Evolutionary conservation across 2,329 filamentous ascomycete species (phyloP), one percentile per base, ranked within the genome.

Genomic region (Coniella lustricola): DNA sequence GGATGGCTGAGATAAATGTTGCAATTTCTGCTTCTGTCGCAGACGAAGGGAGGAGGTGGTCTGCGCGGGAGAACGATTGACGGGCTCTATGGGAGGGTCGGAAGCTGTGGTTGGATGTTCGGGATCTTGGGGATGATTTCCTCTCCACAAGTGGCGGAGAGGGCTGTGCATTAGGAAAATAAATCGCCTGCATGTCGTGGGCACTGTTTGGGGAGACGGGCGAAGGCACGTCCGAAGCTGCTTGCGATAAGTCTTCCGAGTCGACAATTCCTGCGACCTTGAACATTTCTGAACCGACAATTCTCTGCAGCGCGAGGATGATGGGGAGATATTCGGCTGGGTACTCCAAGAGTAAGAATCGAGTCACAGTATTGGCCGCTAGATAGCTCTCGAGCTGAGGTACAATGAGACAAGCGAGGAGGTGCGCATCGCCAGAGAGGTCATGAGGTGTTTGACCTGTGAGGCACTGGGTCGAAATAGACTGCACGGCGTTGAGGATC

Each of bases 311-410:
- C 0, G 78, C 77, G 4, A 82, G 58, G 2, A 82, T 67, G 3
- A 78, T 79, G 2, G 72, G 56, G 2, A 84, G 67, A 52, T 83
- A 75, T 42, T 76, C 73, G 0, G 73, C 63, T 0, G 79, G 72
- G 53, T 79, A 84, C 48, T 82, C 76, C 8, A 84, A 66, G 4
- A 84, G 61, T 1, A 84, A 69, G 49, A 82, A 75, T 9, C 73
- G 73, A 17, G 77, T 73, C 33, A 72, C 65, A 2, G 70, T 58
- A 54, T 82, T 76, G 2, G 71, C 65, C 4, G 73, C 69, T 42
- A 84, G 66, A 53, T 81, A 83, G 0, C 73, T 73, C 56, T 84
- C 80, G 1, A 84, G 67, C 51, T 82, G 77, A 1, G 79, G 77
- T 34, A 83, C 67, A 18, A 84, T 69, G 2, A 82, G 67, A 1